Evolutionary conservation across 306 rosid genomes (phyloP).

Genomic region (Oxytropis ochrocephala): DNA sequence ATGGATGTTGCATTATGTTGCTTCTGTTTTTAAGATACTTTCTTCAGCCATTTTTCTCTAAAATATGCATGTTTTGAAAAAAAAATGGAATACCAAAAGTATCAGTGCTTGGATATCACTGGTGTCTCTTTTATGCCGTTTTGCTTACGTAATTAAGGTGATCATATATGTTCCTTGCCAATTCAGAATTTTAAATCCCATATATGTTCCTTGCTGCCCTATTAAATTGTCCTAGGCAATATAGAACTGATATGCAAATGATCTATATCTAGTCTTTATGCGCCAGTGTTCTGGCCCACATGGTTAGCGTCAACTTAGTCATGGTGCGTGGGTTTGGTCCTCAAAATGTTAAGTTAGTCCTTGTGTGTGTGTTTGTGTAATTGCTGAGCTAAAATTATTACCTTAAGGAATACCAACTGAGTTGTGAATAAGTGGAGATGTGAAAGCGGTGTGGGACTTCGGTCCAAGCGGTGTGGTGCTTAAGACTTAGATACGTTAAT

Average conservation of each 20-base stretch:
- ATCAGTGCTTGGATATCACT: background rate
- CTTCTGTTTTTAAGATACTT: background rate
- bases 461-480: no score
- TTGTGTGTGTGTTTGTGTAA: no score
- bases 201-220: background rate
- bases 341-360: no score
- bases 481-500: no score
- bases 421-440: no score
- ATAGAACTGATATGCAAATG: constrained; percentile 1
- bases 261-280: background rate
- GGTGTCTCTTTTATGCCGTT: background rate
- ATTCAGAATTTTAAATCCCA: background rate
- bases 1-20: constrained; percentile 4
- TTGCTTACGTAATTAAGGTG: background rate
- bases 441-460: no score
- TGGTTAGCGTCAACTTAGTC: no score
- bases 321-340: no score
- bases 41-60: background rate
- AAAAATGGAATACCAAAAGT: background rate
- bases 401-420: no score
- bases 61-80: background rate
- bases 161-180: background rate
- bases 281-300: background rate
- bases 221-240: background rate
- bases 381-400: no score